A percentile compares a stretch with the other conserved stretches of the same genome.
Evolutionary conservation across 2,329 filamentous ascomycete species (phyloP).

Genomic region (Colletotrichum plurivorum): DNA sequence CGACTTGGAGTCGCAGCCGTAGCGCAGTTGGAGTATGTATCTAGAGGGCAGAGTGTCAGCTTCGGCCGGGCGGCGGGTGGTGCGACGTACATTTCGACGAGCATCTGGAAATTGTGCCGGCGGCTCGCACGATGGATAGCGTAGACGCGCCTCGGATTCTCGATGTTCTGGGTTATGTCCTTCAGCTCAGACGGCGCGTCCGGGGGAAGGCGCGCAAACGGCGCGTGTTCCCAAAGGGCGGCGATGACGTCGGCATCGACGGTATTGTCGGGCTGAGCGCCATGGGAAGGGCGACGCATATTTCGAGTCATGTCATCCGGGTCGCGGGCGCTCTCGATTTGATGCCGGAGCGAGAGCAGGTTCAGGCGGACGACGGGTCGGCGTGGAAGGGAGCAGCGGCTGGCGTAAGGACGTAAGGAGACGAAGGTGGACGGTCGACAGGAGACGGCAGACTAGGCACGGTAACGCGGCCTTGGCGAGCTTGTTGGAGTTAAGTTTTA

Average conservation of each 20-base stretch:
- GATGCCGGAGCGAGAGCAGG: slow-evolving; percentile 17
- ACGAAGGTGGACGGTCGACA: neutral
- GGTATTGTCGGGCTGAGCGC: slow-evolving; percentile 48
- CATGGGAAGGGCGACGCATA: slow-evolving; percentile 52
- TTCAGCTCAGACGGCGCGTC: slow-evolving; percentile 73
- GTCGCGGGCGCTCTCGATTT: slow-evolving; percentile 34
- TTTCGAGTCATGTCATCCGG: slow-evolving; percentile 66
- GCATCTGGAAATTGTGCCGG: slow-evolving; percentile 74
- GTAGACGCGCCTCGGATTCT: slow-evolving; percentile 74
- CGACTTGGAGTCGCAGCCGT: slow-evolving; percentile 78
- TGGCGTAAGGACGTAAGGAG: neutral
- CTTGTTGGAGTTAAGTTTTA: slow-evolving; percentile 11
- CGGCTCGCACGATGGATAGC: slow-evolving; percentile 72
- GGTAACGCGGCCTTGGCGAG: neutral
- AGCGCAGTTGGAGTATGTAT: slow-evolving; percentile 85
- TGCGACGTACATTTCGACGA: slow-evolving; percentile 74
- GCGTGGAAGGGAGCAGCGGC: slow-evolving; percentile 23
- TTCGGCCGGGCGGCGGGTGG: slow-evolving; percentile 15
- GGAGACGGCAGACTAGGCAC: neutral
- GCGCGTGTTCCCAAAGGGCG: slow-evolving; percentile 71
- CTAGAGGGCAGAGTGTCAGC: slow-evolving; percentile 58
- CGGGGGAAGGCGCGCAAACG: slow-evolving; percentile 70
- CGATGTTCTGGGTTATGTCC: slow-evolving; percentile 69
- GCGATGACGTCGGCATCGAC: slow-evolving; percentile 65
- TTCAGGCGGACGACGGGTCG: slow-evolving; percentile 9